Base-by-base conservation (phyloP, 2,329 filamentous ascomycete species). In the Aspergillus pseudoglaucus region DNA sequence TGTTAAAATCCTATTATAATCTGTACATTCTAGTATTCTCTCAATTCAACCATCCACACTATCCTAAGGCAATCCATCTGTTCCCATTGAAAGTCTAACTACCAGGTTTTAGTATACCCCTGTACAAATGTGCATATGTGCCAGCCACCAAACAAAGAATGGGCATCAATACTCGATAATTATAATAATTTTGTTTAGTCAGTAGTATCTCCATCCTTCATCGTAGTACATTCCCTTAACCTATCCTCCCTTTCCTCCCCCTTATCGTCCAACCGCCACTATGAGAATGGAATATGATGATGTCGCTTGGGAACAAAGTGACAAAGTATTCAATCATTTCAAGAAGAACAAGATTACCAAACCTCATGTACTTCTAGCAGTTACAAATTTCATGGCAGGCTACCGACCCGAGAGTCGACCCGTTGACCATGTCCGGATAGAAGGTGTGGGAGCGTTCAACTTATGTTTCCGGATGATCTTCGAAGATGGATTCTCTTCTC, bases 391-490 rank as follows among this genome's bases (percentile, higher is more conserved):
- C 18, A 18, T 45, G 14, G 20, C 35, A 4, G 25, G 4, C 6
- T 22, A 45, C 33, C 20, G n/a, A 20, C 9, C 10, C 5, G 32
- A 32, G n/a, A 15, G 12, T 14, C 14, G 17, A 25, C 33, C 33
- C 27, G 18, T 15, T 14, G 35, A 25, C 8, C 33, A 14, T 20
- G 32, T 12, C 9, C 37, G n/a, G 32, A 44, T n/a, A 10, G 22
- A 3, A 49, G 37, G n/a, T 14, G 7, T 37, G 33, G 59, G 57
- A 0, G 52, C 47, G 8, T 62, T 57, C 46, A 65, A 63, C 35
- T 39, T 52, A n/a, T 48, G 39, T 3, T 54, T 60, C 23, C 37
- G 48, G 14, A 57, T 62, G 53, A 49, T 46, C 14, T 63, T 56
- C 20, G n/a, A 40, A 2, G 45, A 56, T 32, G 47, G 47, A 6